Conservation (phyloP, 208 protist genomes). For the Leishmania turanica region DNA sequence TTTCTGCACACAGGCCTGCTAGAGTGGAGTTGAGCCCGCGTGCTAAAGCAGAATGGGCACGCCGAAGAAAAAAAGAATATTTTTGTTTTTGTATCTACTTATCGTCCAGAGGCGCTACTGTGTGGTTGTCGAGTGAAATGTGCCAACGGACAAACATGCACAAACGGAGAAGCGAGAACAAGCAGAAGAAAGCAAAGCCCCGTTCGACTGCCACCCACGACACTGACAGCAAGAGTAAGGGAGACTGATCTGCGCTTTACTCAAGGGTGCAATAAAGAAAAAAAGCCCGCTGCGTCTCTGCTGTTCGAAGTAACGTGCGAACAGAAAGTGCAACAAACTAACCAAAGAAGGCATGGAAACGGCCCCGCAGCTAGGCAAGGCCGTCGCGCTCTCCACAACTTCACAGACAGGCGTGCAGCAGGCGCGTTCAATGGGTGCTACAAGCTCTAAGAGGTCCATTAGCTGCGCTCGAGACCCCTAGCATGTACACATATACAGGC, state of each 20-base stretch:
- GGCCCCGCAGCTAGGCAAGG: too few species aligned
- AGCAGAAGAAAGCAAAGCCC: neutral
- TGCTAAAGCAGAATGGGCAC: neutral
- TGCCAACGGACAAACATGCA: too few species aligned
- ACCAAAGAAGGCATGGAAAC: neutral
- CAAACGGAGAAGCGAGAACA: neutral
- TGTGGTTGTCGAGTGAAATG: neutral
- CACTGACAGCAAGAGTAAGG: neutral
- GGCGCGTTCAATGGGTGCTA: neutral
- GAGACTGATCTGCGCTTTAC: neutral
- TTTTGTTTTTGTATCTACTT: neutral
- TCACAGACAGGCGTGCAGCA: neutral
- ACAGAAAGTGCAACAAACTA: neutral
- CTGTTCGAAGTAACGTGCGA: neutral
- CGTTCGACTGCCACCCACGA: neutral
- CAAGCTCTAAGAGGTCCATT: neutral
- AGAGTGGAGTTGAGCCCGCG: neutral
- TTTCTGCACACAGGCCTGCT: neutral
- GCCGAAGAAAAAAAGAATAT: neutral
- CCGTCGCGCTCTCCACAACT: too few species aligned
- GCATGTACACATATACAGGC: neutral
- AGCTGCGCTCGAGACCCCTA: neutral
- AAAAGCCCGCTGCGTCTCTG: neutral
- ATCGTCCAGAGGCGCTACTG: neutral
- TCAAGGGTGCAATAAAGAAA: neutral